These are phyloP conservation scores for Xylaria telfairii DNA, from an alignment of 495 filamentous ascomycete genomes.

Conservation along the genomic window DNA sequence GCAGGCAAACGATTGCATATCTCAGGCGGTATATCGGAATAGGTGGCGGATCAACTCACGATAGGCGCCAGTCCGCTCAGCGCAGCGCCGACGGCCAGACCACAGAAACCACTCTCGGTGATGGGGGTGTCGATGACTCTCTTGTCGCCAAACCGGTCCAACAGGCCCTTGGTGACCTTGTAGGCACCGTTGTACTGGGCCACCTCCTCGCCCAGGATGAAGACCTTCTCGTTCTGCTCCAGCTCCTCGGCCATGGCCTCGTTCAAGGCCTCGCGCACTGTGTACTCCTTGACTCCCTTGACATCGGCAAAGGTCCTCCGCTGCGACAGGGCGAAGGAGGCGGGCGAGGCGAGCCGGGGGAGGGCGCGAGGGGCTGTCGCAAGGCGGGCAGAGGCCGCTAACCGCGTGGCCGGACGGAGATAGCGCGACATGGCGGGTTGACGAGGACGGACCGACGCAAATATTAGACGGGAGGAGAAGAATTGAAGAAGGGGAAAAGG, in stretches of 20 bases:
- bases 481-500: constrained; percentile 10
- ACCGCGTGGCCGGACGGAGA: constrained; percentile 79
- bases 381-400: constrained; percentile 69
- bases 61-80: constrained; percentile 93
- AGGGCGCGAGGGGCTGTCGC: constrained; percentile 55
- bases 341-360: constrained; percentile 39
- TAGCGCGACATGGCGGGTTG: constrained; percentile 66
- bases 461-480: background rate
- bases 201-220: constrained; percentile 95
- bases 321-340: constrained; percentile 52
- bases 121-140: constrained; percentile 98
- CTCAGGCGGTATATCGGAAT: background rate
- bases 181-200: constrained; percentile 99
- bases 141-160: constrained; percentile 97
- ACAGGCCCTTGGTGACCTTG: constrained; percentile 96
- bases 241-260: constrained; percentile 97
- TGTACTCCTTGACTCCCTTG: constrained; percentile 83
- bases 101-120: constrained; percentile 93
- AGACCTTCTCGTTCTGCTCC: constrained; percentile 91
- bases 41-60: constrained; percentile 60
- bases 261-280: constrained; percentile 95
- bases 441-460: constrained; percentile 32
- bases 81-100: constrained; percentile 91
- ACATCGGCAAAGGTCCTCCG: constrained; percentile 60
- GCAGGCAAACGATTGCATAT: background rate